Evolutionary conservation across 1,284 basidiomycete species (phyloP), one percentile per base, ranked within the genome.

Genomic region (Chiua sp.): DNA sequence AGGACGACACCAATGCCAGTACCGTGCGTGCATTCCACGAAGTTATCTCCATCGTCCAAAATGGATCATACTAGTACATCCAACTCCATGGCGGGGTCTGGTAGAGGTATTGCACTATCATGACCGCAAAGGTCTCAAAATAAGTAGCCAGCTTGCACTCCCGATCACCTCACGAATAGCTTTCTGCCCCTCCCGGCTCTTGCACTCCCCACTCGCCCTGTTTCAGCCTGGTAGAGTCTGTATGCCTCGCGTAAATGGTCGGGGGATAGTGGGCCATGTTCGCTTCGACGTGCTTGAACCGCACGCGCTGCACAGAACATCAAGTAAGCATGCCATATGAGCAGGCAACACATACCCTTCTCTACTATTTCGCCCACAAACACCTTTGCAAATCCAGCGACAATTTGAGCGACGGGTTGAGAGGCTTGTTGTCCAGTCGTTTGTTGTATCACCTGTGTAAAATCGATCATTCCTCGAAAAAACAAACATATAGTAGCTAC

Each of bases 341-440:
- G 26, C 12, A 55, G 37, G 51, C 23, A 51, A 3, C 16, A 10
- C 78, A 54, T 57, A 92, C 93, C 93, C 78, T 91, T 90, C 73
- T 96, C 94, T 23, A 96, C 86, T 7, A 96, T 92, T 74, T 96
- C 94, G 3, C 94, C 94, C 12, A 97, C 92, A 67, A 97, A 97
- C 3, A 96, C 93, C 72, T 97, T 97, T 22, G 85, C 85, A 59
- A 96, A 92, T 68, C 94, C 94, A 10, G 93, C 91, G 0, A 96
- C 89, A 39, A 96, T 87, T 68, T 95, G 93, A 2, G 93, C 90
- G 1, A 96, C 91, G 16, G 92, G 91, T 64, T 91, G 87, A 5
- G 92, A 93, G 7, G 93, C 92, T 65, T 93, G 91, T 59, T 92
- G 87, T 20, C 90, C 90, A 0, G 90, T 80, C 0, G 87, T 86